These are phyloP conservation scores for Amoeboaphelidium protococcarum DNA, from an alignment of 371 early-diverging fungal genomes.

Conservation along the genomic window DNA sequence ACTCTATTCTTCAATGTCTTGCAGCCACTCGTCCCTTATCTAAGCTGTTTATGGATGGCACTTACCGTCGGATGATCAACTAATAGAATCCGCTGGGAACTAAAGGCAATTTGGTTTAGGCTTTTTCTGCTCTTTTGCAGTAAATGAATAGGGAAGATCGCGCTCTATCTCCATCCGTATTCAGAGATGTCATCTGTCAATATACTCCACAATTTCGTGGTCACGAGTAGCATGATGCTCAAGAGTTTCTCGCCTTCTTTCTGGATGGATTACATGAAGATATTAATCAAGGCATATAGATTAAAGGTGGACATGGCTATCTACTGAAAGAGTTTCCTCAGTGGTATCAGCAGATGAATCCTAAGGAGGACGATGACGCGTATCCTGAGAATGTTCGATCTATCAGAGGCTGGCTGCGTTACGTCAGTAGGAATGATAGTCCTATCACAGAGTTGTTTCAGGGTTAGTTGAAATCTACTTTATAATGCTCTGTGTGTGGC, in stretches of 20 bases:
- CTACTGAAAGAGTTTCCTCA: not conserved
- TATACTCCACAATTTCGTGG: conserved; percentile 17
- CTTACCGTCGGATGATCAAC: conserved; percentile 39
- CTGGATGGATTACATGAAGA: conserved; percentile 29
- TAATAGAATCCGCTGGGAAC: conserved; percentile 47
- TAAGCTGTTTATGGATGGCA: conserved; percentile 46
- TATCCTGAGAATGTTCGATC: no score
- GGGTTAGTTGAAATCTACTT: conserved; percentile 9
- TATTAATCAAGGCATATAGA: conserved; percentile 13
- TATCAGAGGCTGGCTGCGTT: no score
- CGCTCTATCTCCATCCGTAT: conserved; percentile 1
- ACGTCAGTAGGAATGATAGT: no score
- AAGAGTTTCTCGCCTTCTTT: conserved; percentile 24
- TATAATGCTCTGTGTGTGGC: not conserved
- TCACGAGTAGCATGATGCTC: conserved; percentile 27
- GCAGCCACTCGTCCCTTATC: conserved; percentile 57
- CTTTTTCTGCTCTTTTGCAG: conserved; percentile 12
- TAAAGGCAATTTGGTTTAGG: conserved; percentile 25
- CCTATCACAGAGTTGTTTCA: no score
- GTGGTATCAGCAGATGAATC: conserved; percentile 5
- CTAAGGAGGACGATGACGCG: no score
- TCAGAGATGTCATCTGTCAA: conserved; percentile 12
- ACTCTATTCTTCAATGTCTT: conserved; percentile 72
- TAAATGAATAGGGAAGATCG: conserved; percentile 6
- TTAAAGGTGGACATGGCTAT: not conserved